These are phyloP conservation scores for Nicotiana obtusifolia DNA, from an alignment of 257 asterid species.

Conservation along the genomic window DNA sequence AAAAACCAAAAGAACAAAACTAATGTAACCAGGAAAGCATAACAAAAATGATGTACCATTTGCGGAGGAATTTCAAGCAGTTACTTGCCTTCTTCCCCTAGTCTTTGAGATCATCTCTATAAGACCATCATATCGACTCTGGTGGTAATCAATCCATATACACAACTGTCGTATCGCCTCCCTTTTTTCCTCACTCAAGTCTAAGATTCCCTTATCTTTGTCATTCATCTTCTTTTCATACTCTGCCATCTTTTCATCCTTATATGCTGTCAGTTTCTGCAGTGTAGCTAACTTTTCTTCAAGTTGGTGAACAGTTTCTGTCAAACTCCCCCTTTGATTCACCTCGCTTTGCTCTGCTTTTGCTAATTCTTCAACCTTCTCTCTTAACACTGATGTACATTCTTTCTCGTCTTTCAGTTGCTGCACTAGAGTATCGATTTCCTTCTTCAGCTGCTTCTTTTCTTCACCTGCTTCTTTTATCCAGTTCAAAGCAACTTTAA, in stretches of 20 bases:
- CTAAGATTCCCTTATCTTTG: conserved; percentile 48
- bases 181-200: conserved; percentile 65
- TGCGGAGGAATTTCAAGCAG: conserved; percentile 24
- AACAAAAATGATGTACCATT: conserved; percentile 1
- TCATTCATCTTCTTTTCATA: conserved; percentile 42
- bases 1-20: not conserved
- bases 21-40: not conserved
- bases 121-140: conserved; percentile 54
- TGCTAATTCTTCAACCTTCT: conserved; percentile 37
- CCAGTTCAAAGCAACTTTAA: conserved; percentile 43
- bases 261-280: conserved; percentile 32
- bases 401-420: conserved; percentile 40
- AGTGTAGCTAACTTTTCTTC: conserved; percentile 44
- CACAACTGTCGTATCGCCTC: conserved; percentile 83
- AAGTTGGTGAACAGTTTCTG: conserved; percentile 19
- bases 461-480: conserved; percentile 42
- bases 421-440: conserved; percentile 30
- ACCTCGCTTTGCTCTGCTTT: conserved; percentile 27
- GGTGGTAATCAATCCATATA: conserved; percentile 73
- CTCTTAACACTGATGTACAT: conserved; percentile 23
- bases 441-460: conserved; percentile 40
- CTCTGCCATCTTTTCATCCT: conserved; percentile 39
- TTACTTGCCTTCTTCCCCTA: conserved; percentile 39
- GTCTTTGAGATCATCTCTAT: conserved; percentile 44
- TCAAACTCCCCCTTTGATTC: conserved; percentile 39